A percentile compares a stretch with the other conserved stretches of the same genome.
Evolutionary conservation across 83 land plant species (phyloP).

Genomic region (Thuja plicata): DNA sequence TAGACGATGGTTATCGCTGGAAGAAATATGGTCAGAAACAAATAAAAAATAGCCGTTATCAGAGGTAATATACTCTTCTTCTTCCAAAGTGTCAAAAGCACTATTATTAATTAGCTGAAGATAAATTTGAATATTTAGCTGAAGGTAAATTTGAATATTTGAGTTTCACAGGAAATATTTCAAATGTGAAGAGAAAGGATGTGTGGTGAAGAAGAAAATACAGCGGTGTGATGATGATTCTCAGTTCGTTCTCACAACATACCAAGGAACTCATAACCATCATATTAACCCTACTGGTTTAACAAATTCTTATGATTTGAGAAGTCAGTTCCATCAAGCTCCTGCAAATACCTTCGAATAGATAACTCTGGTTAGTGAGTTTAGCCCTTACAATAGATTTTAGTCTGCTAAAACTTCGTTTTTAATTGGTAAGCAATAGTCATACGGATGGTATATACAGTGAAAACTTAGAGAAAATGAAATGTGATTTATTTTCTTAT

Average conservation of each 20-base stretch:
- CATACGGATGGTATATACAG: no score
- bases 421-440: no score
- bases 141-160: no score
- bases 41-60: background rate
- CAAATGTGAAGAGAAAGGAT: background rate
- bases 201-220: background rate
- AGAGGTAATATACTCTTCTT: background rate
- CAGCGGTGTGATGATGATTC: background rate
- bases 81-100: background rate
- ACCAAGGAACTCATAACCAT: background rate
- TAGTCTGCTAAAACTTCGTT: no score
- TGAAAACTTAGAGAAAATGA: no score
- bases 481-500: no score
- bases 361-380: background rate
- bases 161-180: background rate
- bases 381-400: no score
- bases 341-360: background rate
- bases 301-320: background rate
- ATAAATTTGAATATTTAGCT: background rate
- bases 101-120: background rate
- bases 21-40: conserved; percentile 12
- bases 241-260: background rate
- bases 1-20: background rate
- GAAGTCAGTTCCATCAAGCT: background rate
- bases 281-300: background rate